Evolutionary conservation across 768 basidiomycete genomes (phyloP).

Genomic region (Glaciozyma martinii): DNA sequence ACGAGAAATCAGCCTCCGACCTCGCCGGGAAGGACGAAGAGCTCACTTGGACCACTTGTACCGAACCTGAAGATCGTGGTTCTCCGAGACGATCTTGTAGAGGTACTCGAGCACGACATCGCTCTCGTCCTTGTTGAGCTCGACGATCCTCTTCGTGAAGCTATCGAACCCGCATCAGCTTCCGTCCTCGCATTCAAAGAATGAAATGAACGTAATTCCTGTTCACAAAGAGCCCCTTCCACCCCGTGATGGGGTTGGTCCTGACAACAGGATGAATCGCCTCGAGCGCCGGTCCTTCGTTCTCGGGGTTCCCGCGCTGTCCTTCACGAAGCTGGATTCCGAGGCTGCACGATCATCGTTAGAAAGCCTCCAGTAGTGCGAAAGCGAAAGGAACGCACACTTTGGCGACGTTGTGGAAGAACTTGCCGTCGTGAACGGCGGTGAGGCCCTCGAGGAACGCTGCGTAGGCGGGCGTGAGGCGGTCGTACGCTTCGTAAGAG

Average conservation of each 20-base stretch:
- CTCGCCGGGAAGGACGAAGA: no score
- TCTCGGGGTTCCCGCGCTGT: constrained; percentile 47
- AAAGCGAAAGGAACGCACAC: constrained; percentile 37
- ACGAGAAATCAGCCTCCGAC: no score
- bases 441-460: constrained; percentile 54
- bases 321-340: background rate
- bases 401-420: constrained; percentile 39
- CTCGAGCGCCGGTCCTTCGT: constrained; percentile 46
- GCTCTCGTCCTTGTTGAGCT: constrained; percentile 32
- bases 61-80: constrained; percentile 35
- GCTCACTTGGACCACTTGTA: constrained; percentile 38
- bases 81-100: constrained; percentile 33
- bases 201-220: background rate
- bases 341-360: background rate
- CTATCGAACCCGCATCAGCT: no score
- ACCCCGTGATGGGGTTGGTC: constrained; percentile 31
- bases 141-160: constrained; percentile 32
- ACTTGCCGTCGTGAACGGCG: constrained; percentile 46
- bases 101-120: constrained; percentile 40
- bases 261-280: constrained; percentile 45
- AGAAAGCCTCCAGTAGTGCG: constrained; percentile 3
- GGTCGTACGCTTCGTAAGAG: constrained; percentile 48
- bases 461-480: constrained; percentile 49
- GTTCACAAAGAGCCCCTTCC: constrained; percentile 23
- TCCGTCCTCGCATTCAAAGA: background rate